A percentile compares a stretch with the other conserved stretches of the same genome.
These are phyloP conservation scores for Aspergillus sp. DNA, from an alignment of 2,329 filamentous ascomycete species.

Conservation along the genomic window DNA sequence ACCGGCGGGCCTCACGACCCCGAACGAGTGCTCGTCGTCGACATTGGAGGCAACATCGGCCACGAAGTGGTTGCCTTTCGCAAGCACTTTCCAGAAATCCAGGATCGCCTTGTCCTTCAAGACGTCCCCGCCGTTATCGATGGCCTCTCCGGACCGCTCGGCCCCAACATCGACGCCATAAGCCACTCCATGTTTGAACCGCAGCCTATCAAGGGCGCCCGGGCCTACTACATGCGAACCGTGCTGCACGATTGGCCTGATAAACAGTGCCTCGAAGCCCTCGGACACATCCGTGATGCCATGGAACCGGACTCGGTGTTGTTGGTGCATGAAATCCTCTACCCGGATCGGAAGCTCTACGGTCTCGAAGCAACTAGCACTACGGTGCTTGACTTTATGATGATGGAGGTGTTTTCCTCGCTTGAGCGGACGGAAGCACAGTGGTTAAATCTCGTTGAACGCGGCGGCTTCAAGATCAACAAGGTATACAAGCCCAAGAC, in stretches of 20 bases:
- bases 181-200: constrained; percentile 1
- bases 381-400: not conserved
- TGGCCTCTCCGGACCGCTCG: not conserved
- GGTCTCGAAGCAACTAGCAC: not conserved
- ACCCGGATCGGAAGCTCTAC: not conserved
- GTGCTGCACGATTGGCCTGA: constrained; percentile 1
- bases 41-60: not conserved
- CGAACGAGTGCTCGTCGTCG: not conserved
- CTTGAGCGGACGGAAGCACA: not conserved
- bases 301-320: not conserved
- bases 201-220: not conserved
- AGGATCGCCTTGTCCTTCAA: not conserved
- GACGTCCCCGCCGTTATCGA: not conserved
- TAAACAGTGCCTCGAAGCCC: not conserved
- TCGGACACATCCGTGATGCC: not conserved
- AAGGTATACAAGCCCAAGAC: not conserved
- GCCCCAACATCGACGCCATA: not conserved
- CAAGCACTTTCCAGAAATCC: not conserved
- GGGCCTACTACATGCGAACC: not conserved
- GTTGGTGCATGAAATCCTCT: not conserved
- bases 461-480: not conserved
- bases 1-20: too few species aligned
- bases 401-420: not conserved
- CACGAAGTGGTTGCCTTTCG: not conserved
- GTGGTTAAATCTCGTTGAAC: not conserved